Percentiles rank a stretch among this genome's conserved stretches.
These are phyloP conservation scores for Calonectria henricotiae DNA, from an alignment of 2,329 filamentous ascomycete genomes.

Conservation along the genomic window DNA sequence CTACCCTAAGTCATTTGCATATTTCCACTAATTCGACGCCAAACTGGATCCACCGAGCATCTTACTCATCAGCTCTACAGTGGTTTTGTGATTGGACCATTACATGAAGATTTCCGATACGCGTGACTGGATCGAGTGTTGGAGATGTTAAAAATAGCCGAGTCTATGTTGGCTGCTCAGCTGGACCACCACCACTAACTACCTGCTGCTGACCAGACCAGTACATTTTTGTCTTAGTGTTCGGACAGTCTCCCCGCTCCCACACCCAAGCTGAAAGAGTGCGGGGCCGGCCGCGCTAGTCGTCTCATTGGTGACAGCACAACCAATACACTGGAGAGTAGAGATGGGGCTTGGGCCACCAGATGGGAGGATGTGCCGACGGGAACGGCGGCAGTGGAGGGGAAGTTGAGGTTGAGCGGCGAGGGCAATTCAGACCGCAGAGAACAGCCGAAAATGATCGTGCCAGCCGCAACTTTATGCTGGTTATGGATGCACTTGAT, in stretches of 20 bases:
- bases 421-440: not conserved
- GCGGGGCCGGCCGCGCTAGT: not conserved
- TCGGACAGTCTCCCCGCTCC: constrained; percentile 8
- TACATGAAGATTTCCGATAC: no score
- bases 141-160: no score
- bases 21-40: no score
- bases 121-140: no score
- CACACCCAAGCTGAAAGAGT: not conserved
- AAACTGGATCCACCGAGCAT: no score
- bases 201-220: not conserved
- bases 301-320: no score
- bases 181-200: not conserved
- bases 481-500: not conserved
- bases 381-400: not conserved
- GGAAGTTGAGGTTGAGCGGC: not conserved
- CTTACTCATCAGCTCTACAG: no score
- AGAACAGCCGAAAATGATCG: not conserved
- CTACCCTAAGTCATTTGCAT: no score
- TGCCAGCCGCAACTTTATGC: not conserved
- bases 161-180: not conserved
- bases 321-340: not conserved
- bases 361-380: constrained; percentile 7
- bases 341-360: not conserved
- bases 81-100: no score
- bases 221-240: not conserved